A percentile compares a stretch with the other conserved stretches of the same genome.
Evolutionary conservation across 768 basidiomycete genomes (phyloP).

Genomic region (Sarcomyxa edulis): DNA sequence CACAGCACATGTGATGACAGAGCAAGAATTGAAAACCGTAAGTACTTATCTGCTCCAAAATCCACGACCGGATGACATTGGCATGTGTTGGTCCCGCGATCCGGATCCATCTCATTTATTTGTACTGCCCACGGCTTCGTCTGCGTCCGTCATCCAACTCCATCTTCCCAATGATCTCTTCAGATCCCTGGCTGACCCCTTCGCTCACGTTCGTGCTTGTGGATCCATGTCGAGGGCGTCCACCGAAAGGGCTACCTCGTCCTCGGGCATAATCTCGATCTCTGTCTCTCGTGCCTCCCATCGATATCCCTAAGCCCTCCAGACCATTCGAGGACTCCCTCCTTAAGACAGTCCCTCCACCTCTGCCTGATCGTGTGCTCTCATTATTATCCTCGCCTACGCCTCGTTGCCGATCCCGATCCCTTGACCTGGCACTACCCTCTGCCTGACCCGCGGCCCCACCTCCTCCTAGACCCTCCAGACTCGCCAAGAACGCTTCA

Average conservation of each 20-base stretch:
- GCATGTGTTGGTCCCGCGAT: too few relatives aligned
- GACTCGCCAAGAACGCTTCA: constrained; percentile 56
- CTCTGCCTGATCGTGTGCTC: neutral
- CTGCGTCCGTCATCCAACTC: constrained; percentile 27
- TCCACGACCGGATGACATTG: too few relatives aligned
- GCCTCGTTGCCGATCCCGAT: constrained; percentile 2
- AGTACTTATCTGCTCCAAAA: too few relatives aligned
- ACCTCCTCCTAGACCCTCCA: constrained; percentile 51
- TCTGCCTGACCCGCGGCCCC: constrained; percentile 11
- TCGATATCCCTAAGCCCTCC: constrained; percentile 5
- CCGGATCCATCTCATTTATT: too few relatives aligned
- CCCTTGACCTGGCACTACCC: constrained; percentile 2
- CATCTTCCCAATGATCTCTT: constrained; percentile 54
- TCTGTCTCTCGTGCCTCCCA: constrained; percentile 11
- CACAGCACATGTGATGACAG: too few relatives aligned
- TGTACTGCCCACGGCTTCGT: too few relatives aligned
- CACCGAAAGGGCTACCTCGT: constrained; percentile 3
- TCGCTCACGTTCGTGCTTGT: constrained; percentile 15
- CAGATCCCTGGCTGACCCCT: constrained; percentile 32
- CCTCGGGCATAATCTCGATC: constrained; percentile 5
- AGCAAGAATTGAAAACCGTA: too few relatives aligned
- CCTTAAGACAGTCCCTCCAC: neutral
- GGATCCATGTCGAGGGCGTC: constrained; percentile 11
- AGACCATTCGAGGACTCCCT: constrained; percentile 4
- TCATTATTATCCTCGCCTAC: constrained; percentile 2